Evolutionary conservation across 1,284 basidiomycete genomes (phyloP), one percentile per base, ranked within the genome.

Genomic region (Trichosporon sp.): DNA sequence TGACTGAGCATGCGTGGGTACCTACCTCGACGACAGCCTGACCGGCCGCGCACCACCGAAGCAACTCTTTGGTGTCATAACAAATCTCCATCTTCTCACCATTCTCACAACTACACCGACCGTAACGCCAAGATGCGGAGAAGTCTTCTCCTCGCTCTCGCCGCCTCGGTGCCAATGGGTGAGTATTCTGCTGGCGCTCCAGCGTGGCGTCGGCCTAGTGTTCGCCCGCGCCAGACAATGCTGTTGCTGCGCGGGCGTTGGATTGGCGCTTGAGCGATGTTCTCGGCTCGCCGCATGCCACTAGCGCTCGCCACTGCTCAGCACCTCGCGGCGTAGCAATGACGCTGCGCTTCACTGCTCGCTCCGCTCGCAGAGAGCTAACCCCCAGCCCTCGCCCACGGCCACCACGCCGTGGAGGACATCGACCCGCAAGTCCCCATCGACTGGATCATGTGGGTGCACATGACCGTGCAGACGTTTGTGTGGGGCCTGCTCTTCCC

Each of bases 401-500:
- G 72, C 31, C 83, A 84, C 76, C 92, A 94, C 77, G 84, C 86
- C 61, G 90, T 91, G 74, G 84, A 88, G 0, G 90, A 92, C 72
- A 92, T 91, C 77, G 86, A 90, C 75, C 78, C 85, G 6, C 86
- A 86, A 66, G 89, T 88, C n/a, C 90, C 92, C 0, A 87, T 92
- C 35, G 92, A 94, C 82, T 83, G 88, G 26, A 88, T 92, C 56
- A 87, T 94, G 46, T 92, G 89, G 88, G 87, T 93, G 31, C 92
- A 95, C 80, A 93, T 94, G 72, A 84, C 86, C 43, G 80, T 94
- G 12, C 92, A 94, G 78, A 88, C 88, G 2, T 80, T 88, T 8
- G 89, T 93, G 5, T 95, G 93, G 93, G 91, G 90, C 1, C 80
- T 94, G 11, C 80, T 94, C 21, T 95, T 94, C 79, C 93, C 93